Evolutionary conservation across 1,139 yeast species (phyloP), one percentile per base, ranked within the genome.

Genomic region (Fermentozyma sake): DNA sequence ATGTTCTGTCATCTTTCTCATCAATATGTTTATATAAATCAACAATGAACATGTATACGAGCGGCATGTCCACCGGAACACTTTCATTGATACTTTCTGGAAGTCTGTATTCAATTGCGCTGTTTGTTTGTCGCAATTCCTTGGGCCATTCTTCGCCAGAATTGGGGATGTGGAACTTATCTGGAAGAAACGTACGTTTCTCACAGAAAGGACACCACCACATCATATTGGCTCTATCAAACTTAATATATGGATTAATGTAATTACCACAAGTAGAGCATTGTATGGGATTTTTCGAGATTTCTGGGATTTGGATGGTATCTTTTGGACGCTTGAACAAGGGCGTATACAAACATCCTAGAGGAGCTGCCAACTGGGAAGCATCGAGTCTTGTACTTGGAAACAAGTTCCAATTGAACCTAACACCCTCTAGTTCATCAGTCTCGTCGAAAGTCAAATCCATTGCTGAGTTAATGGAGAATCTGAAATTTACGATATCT

Each of bases 331-430:
- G n/a, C n/a, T n/a, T n/a, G 19, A 38, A 33, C 8, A 57, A 39
- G 5, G 70, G 70, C 1, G 58, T 39, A 32, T 50, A 58, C 12
- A 64, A 35, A 34, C 70, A 62, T 5, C 68, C 72, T 21, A 64
- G 26, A 1, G 70, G 70, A 3, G 61, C 47, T 35, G 55, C 48
- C 23, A 62, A 34, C 16, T 46, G 54, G 0, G 57, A 43, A 6
- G 52, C 57, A 33, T 65, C 70, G 6, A 61, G 41, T 19, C 66
- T 44, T 0, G 70, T 64, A 13, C 58, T 49, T 1, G 72, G 70
- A 38, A 76, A 66, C 2, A 70, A 58, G 43, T 74, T 70, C 80
- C 79, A 76, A 41, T 74, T 74, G 60, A 74, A 74, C 22, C 67
- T 55, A 17, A 63, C 58, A 16, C n/a, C n/a, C n/a, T n/a, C n/a